A percentile compares a stretch with the other conserved stretches of the same genome.
Conservation (phyloP, 805 yeast species). For the Metschnikowia reukaufii region DNA sequence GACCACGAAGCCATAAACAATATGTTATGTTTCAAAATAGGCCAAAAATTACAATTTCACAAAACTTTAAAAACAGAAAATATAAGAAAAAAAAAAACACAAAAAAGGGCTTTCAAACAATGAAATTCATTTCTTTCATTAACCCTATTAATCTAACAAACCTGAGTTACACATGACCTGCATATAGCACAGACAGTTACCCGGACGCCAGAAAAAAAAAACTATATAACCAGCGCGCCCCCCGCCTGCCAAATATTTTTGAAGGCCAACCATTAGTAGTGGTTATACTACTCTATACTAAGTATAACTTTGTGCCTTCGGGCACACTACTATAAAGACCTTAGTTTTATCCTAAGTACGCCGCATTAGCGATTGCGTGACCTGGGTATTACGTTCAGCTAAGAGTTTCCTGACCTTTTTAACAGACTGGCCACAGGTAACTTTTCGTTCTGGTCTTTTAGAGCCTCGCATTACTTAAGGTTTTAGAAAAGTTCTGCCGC, state of each 20-base stretch:
- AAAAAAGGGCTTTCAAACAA: no score
- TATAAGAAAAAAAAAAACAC: no score
- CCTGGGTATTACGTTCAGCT: conserved; percentile 54
- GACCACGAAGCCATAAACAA: no score
- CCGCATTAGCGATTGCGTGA: conserved; percentile 45
- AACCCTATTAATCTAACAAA: not conserved
- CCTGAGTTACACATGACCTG: conserved; percentile 12
- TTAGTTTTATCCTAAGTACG: conserved; percentile 36
- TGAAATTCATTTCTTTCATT: no score
- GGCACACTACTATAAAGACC: conserved; percentile 43
- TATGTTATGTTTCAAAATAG: no score
- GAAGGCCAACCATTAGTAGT: conserved; percentile 64
- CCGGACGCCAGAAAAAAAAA: conserved; percentile 9
- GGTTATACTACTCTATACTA: conserved; percentile 68
- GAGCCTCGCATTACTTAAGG: conserved; percentile 45
- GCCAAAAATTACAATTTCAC: no score
- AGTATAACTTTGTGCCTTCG: conserved; percentile 54
- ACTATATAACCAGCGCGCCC: conserved; percentile 16
- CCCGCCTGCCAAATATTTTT: conserved; percentile 14
- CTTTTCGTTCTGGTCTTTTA: conserved; percentile 79
- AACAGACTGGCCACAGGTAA: conserved; percentile 71
- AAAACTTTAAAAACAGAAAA: no score
- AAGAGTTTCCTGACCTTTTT: conserved; percentile 67
- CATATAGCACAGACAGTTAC: conserved; percentile 13
- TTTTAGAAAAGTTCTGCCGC: conserved; percentile 35